Percentiles rank a stretch among this genome's conserved stretches.
Evolutionary conservation across 441 rosid species (phyloP).

Genomic region (Erodium texanum): DNA sequence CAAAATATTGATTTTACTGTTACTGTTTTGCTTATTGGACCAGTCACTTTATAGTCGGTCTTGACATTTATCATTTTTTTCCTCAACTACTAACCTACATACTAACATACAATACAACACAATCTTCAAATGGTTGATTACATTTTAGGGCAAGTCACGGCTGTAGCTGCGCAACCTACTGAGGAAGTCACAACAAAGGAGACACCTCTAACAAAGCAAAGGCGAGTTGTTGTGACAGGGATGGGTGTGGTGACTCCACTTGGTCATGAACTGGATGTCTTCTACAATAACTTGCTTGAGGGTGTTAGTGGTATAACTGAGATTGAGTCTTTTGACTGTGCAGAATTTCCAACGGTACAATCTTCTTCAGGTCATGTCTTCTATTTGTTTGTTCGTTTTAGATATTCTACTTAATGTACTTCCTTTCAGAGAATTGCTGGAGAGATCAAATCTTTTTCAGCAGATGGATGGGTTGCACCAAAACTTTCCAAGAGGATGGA

Average conservation of each 20-base stretch:
- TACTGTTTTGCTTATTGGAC: background rate
- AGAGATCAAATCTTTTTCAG: constrained; percentile 79
- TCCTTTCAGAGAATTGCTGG: constrained; percentile 80
- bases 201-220: constrained; percentile 45
- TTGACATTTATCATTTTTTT: too few relatives aligned
- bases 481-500: constrained; percentile 94
- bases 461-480: constrained; percentile 91
- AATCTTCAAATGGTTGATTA: constrained; percentile 12
- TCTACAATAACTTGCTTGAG: constrained; percentile 74
- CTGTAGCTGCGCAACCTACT: constrained; percentile 60
- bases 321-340: constrained; percentile 81
- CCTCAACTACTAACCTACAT: background rate
- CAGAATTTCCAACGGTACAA: constrained; percentile 64
- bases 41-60: background rate
- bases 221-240: constrained; percentile 89
- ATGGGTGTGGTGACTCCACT: constrained; percentile 78
- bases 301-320: constrained; percentile 78
- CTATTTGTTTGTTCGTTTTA: constrained; percentile 11
- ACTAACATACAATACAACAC: background rate
- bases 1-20: background rate
- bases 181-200: constrained; percentile 49
- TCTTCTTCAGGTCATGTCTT: constrained; percentile 15
- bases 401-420: constrained; percentile 7
- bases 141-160: constrained; percentile 52
- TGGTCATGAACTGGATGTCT: constrained; percentile 67